These are phyloP conservation scores for Rubroshorea leprosula DNA, from an alignment of 345 rosid genomes.

Conservation along the genomic window DNA sequence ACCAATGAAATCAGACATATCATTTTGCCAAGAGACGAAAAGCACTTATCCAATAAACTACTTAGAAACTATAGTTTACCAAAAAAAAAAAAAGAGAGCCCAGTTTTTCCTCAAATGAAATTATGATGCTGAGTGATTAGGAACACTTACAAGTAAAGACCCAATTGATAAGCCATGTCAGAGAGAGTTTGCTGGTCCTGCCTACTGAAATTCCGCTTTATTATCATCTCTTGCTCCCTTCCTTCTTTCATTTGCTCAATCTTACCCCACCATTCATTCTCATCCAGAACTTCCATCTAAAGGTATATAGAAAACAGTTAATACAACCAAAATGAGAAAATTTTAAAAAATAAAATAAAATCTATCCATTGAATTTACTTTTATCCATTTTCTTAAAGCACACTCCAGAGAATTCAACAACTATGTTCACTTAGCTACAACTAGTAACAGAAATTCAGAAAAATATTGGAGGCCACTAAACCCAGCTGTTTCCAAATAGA, in stretches of 20 bases:
- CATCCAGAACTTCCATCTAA: conserved; percentile 79
- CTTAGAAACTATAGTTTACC: neutral
- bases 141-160: conserved; percentile 78
- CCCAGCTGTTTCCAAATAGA: too few relatives aligned
- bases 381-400: too few relatives aligned
- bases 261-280: conserved; percentile 84
- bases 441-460: too few relatives aligned
- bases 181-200: conserved; percentile 59
- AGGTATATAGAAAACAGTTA: conserved; percentile 1
- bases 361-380: too few relatives aligned
- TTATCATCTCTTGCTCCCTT: conserved; percentile 69
- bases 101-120: neutral
- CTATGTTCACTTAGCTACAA: too few relatives aligned
- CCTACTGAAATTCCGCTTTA: conserved; percentile 63
- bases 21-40: neutral
- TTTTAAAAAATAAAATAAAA: too few relatives aligned
- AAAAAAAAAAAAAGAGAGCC: neutral
- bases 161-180: conserved; percentile 69
- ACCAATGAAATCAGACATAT: neutral
- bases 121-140: neutral
- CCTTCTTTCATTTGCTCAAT: conserved; percentile 60
- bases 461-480: too few relatives aligned
- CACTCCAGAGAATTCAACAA: too few relatives aligned
- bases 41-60: neutral
- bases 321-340: neutral